Evolutionary conservation across 495 filamentous ascomycete genomes (phyloP).

Genomic region (Evernia prunastri): DNA sequence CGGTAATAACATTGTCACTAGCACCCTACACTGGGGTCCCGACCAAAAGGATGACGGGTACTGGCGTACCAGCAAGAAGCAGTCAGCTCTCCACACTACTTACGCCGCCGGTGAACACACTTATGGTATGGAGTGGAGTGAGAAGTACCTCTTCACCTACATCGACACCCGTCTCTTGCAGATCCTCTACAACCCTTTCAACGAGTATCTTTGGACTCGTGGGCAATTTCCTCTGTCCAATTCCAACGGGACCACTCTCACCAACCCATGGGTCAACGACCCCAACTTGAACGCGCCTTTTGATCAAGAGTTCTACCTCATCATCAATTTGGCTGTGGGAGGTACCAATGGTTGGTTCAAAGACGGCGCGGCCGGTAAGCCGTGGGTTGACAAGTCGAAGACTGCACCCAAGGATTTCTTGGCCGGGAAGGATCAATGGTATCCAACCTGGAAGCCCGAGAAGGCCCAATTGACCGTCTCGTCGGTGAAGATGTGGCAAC

Average conservation of each 20-base stretch:
- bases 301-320: slow-evolving; percentile 74
- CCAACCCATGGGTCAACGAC: slow-evolving; percentile 62
- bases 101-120: slow-evolving; percentile 57
- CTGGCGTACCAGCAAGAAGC: slow-evolving; percentile 43
- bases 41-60: slow-evolving; percentile 40
- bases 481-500: slow-evolving; percentile 75
- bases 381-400: slow-evolving; percentile 64
- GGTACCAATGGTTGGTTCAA: slow-evolving; percentile 82
- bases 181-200: slow-evolving; percentile 72
- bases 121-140: slow-evolving; percentile 77
- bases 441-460: slow-evolving; percentile 61
- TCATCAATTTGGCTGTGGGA: slow-evolving; percentile 76
- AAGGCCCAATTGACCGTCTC: slow-evolving; percentile 62
- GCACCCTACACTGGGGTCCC: slow-evolving; percentile 69
- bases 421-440: slow-evolving; percentile 58
- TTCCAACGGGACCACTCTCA: slow-evolving; percentile 60
- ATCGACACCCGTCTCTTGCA: slow-evolving; percentile 73
- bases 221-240: slow-evolving; percentile 66
- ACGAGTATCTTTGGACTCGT: slow-evolving; percentile 61
- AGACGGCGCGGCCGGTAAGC: slow-evolving; percentile 62
- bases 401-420: slow-evolving; percentile 70
- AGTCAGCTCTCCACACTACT: slow-evolving; percentile 66
- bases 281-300: slow-evolving; percentile 51
- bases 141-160: slow-evolving; percentile 84
- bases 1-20: slow-evolving; percentile 77